Evolutionary conservation across 1,139 yeast genomes (phyloP), one percentile per base, ranked within the genome.

Genomic region (Chernovozyma aurita): DNA sequence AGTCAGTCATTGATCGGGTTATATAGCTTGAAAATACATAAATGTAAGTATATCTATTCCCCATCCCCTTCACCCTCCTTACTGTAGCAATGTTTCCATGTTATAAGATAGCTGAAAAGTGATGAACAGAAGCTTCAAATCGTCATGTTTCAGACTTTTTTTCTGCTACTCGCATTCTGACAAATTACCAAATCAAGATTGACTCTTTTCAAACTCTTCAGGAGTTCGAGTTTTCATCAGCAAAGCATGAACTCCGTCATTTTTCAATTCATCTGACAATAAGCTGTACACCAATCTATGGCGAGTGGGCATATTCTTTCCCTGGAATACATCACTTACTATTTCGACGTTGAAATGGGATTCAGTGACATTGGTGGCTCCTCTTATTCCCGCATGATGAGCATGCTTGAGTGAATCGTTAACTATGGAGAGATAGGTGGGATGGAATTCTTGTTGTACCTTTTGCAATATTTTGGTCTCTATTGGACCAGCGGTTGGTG

Each of bases 381-480:
- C 86, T 41, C 80, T 72, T 69, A 87, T 75, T 2, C 95, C 92
- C 38, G 80, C 82, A 57, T 92, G 98, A 48, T 87, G 94, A 2
- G 90, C 77, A 58, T 92, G 98, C 55, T 85, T 84, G 57, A 78
- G 79, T 3, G 96, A 86, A 59, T 92, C 97, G 56, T 92, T 92
- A 42, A 67, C 69, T 18, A 87, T 67, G 36, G 73, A 74, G 31
- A 86, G 63, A 38, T 53, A 60, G 1, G 65, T 43, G 0, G 92
- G 86, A 7, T 68, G 57, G 43, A 85, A 68, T 8, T 61, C 59
- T 2, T 50, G 44, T 18, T 57, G 49, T 16, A 85, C 52, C 49
- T 80, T 80, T 6, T 58, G 45, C 22, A 59, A 58, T 28, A 82
- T 78, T 27, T 65, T 51, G 12, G 57, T 52, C 39, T 82, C 81